A percentile compares a stretch with the other conserved stretches of the same genome.
phyloP scores from a whole-genome alignment of 768 basidiomycete species.

The Termitomyces sp. region DNA sequence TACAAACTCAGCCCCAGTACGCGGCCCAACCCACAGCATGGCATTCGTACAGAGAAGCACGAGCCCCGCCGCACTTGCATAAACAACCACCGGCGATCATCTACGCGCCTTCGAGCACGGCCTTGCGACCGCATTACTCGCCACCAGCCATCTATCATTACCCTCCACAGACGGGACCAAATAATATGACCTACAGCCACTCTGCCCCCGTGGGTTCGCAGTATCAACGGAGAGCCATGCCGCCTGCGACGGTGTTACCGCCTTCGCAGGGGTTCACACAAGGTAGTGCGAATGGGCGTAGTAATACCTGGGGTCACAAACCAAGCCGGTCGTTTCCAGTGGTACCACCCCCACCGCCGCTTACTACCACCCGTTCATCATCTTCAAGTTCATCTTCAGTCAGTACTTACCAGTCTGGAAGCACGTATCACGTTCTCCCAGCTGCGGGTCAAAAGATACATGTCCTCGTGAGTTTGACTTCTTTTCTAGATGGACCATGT shows the following conservation, averaged over 20 bases:
- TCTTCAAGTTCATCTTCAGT: conserved; percentile 39
- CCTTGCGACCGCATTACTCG: conserved; percentile 48
- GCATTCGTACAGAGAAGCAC: conserved; percentile 27
- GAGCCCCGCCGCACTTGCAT: conserved; percentile 26
- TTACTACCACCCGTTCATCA: conserved; percentile 24
- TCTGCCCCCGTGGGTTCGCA: conserved; percentile 50
- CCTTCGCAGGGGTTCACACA: conserved; percentile 29
- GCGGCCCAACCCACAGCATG: conserved; percentile 29
- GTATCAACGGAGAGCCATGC: conserved; percentile 30
- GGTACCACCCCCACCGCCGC: conserved; percentile 16
- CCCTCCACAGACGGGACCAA: conserved; percentile 47
- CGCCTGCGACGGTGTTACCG: conserved; percentile 31
- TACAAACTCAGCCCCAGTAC: conserved; percentile 2
- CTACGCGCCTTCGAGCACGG: conserved; percentile 48
- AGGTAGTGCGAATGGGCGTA: conserved; percentile 17
- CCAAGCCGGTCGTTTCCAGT: conserved; percentile 22
- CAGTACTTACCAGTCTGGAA: conserved; percentile 53
- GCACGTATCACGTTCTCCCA: conserved; percentile 75
- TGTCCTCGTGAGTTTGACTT: conserved; percentile 55
- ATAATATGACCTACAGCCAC: conserved; percentile 67
- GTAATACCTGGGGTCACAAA: conserved; percentile 21
- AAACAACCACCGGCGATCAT: conserved; percentile 53
- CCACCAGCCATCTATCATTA: conserved; percentile 60
- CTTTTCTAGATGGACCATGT: neutral
- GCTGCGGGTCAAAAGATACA: conserved; percentile 72